phyloP scores from a whole-genome alignment of 768 basidiomycete species.

The Serendipita indica region DNA sequence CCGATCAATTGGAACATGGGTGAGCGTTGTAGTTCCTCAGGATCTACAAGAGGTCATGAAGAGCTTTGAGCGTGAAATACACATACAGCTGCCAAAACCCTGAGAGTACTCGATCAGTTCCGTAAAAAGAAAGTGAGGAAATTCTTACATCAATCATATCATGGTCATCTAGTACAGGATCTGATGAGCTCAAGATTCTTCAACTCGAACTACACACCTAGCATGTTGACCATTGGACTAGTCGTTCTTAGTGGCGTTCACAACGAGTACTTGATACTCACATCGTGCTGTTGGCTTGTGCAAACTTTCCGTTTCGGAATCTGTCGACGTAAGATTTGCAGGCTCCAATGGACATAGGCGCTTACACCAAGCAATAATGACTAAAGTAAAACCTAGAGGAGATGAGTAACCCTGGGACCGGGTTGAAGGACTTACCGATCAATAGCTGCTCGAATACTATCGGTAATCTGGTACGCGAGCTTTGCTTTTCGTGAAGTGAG shows the following conservation, averaged over 20 bases:
- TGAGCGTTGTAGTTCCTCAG: conserved; percentile 58
- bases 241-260: background rate
- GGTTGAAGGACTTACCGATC: conserved; percentile 38
- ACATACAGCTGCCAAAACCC: conserved; percentile 69
- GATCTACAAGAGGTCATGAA: conserved; percentile 38
- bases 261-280: conserved; percentile 28
- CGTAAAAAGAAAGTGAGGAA: conserved; percentile 13
- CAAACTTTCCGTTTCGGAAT: conserved; percentile 82
- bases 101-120: conserved; percentile 48
- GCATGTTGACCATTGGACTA: conserved; percentile 81
- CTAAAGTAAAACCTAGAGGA: conserved; percentile 52
- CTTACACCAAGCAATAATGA: conserved; percentile 62
- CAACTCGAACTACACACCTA: conserved; percentile 33
- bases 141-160: conserved; percentile 32
- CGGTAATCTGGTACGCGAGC: conserved; percentile 41
- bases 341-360: background rate
- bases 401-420: background rate
- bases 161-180: conserved; percentile 59
- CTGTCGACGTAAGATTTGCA: background rate
- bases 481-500: conserved; percentile 44
- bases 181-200: background rate
- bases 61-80: background rate
- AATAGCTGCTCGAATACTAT: conserved; percentile 58
- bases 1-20: conserved; percentile 69
- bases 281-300: conserved; percentile 81